Evolutionary conservation across 441 rosid genomes (phyloP).

Genomic region (Rhodomyrtus psidioides): DNA sequence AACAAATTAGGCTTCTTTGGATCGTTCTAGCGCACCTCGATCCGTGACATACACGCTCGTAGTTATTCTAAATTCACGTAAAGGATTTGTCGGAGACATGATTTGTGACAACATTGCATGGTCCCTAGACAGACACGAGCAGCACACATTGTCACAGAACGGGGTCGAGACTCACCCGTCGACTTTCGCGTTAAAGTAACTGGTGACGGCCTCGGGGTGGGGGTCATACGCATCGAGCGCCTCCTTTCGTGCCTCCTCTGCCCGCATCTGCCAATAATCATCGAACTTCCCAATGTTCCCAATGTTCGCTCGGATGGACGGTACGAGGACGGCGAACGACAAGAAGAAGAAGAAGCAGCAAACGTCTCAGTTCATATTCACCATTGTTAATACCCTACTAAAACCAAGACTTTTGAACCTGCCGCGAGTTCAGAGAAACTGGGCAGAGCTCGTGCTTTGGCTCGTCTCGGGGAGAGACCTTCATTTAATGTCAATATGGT

Average conservation of each 20-base stretch:
- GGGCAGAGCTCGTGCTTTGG: neutral
- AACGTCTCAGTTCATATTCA: neutral
- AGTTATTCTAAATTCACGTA: neutral
- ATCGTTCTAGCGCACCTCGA: too few species aligned
- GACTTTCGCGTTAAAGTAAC: conserved; percentile 18
- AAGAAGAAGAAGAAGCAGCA: conserved; percentile 3
- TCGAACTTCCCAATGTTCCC: conserved; percentile 5
- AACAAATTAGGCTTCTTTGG: too few species aligned
- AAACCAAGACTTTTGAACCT: neutral
- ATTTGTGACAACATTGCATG: too few species aligned
- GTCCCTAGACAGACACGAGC: too few species aligned
- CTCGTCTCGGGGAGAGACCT: neutral
- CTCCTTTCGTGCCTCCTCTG: conserved; percentile 15
- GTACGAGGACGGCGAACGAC: conserved; percentile 8
- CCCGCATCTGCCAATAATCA: conserved; percentile 26
- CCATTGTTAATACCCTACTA: neutral
- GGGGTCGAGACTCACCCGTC: conserved; percentile 6
- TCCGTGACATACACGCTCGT: neutral
- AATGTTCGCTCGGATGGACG: conserved; percentile 9
- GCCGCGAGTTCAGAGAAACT: neutral
- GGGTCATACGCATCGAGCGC: conserved; percentile 23
- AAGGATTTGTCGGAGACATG: neutral
- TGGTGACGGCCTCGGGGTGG: conserved; percentile 28
- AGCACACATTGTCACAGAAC: neutral
- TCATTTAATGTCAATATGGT: neutral